Conservation (phyloP, 2,329 filamentous ascomycete species). For the Lachnellula hyalina region DNA sequence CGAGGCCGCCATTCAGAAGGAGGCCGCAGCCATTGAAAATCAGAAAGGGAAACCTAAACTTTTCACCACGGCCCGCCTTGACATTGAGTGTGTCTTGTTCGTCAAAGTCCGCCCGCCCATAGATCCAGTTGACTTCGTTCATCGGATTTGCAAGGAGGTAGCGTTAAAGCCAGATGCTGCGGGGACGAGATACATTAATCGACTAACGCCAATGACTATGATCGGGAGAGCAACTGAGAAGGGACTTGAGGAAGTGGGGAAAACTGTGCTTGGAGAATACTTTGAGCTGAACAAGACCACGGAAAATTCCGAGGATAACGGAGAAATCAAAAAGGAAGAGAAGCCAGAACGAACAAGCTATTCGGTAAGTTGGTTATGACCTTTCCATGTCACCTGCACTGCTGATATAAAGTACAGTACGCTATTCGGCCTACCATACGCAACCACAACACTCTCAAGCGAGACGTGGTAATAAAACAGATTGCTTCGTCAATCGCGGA, state of each 20-base stretch:
- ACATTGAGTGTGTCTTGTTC: conserved; percentile 60
- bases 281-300: conserved; percentile 40
- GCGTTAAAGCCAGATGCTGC: conserved; percentile 37
- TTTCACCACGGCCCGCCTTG: conserved; percentile 49
- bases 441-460: conserved; percentile 64
- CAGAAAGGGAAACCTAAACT: conserved; percentile 35
- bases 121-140: conserved; percentile 49
- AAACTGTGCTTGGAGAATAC: conserved; percentile 54
- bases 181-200: conserved; percentile 54
- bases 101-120: conserved; percentile 51
- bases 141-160: conserved; percentile 52
- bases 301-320: conserved; percentile 7
- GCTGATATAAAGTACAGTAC: conserved; percentile 49
- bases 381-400: too few relatives aligned
- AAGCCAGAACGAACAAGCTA: conserved; percentile 7
- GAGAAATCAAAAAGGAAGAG: conserved; percentile 1
- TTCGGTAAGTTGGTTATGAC: conserved; percentile 21
- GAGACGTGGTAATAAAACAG: conserved; percentile 64
- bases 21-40: conserved; percentile 58
- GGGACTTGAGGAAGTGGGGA: conserved; percentile 61
- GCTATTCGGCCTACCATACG: conserved; percentile 77
- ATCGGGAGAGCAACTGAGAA: conserved; percentile 63
- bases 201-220: conserved; percentile 49
- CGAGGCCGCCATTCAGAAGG: conserved; percentile 65
- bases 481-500: conserved; percentile 47